Percentiles rank a stretch among this genome's conserved stretches.
phyloP scores from a whole-genome alignment of 2,329 filamentous ascomycete species.

The Alternaria incomplexa region DNA sequence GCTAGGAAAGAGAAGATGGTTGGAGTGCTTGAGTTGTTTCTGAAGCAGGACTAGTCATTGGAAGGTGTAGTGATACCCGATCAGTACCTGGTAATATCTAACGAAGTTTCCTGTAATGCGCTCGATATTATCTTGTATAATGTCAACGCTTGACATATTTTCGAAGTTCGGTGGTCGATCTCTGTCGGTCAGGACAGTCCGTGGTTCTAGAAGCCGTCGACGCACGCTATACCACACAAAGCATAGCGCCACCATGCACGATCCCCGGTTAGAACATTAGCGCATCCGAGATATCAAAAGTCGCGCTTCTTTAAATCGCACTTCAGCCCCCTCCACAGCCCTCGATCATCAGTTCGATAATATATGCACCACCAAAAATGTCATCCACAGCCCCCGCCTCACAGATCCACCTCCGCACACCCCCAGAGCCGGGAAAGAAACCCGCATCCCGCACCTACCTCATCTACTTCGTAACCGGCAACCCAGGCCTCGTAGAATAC shows the following conservation, averaged over 20 bases:
- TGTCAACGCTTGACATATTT: background rate
- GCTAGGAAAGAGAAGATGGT: constrained; percentile 68
- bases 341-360: too few species aligned
- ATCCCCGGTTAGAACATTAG: constrained; percentile 11
- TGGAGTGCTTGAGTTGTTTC: constrained; percentile 73
- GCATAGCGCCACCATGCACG: background rate
- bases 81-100: background rate
- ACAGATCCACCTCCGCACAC: constrained; percentile 32
- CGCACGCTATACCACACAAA: background rate
- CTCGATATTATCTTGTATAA: background rate
- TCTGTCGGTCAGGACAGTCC: background rate
- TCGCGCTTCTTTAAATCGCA: constrained; percentile 9
- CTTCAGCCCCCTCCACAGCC: background rate
- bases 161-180: background rate
- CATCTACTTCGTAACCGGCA: constrained; percentile 77
- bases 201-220: constrained; percentile 3
- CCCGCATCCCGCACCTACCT: constrained; percentile 51
- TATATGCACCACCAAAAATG: constrained; percentile 7
- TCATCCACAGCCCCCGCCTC: constrained; percentile 20
- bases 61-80: background rate
- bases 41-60: constrained; percentile 40
- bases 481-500: constrained; percentile 77
- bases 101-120: too few species aligned
- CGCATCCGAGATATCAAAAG: constrained; percentile 19
- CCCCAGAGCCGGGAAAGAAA: constrained; percentile 27